A percentile compares a stretch with the other conserved stretches of the same genome.
Conservation (phyloP, 805 yeast species). For the Saccharomycopsis babjevae region DNA sequence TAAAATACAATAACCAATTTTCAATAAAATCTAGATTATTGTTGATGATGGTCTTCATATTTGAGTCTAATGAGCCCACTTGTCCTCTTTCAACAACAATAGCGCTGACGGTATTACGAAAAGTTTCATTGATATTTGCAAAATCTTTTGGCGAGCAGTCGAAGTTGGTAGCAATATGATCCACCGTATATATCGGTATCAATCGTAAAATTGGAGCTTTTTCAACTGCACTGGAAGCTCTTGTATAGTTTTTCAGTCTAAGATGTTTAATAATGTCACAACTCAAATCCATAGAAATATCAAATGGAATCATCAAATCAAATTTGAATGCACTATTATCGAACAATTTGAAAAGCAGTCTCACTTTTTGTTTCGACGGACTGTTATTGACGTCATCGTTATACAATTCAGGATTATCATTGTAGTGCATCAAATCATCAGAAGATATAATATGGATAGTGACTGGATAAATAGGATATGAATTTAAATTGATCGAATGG, state of each 20-base stretch:
- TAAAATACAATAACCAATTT: conserved; percentile 43
- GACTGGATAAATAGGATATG: conserved; percentile 10
- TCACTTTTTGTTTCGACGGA: neutral
- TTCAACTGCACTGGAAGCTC: conserved; percentile 6
- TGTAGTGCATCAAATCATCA: conserved; percentile 7
- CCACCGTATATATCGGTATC: conserved; percentile 71
- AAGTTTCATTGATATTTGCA: conserved; percentile 24
- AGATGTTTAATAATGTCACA: conserved; percentile 27
- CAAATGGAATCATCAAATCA: conserved; percentile 56
- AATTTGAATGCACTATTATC: conserved; percentile 1
- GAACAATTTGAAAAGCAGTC: neutral
- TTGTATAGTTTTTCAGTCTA: conserved; percentile 19
- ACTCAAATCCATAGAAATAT: conserved; percentile 43
- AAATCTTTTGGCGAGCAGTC: conserved; percentile 23
- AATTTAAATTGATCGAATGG: conserved; percentile 2
- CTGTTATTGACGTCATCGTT: neutral
- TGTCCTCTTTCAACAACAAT: conserved; percentile 72
- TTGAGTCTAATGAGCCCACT: conserved; percentile 76
- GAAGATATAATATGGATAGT: conserved; percentile 40
- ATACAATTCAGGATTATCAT: neutral
- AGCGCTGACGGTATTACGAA: conserved; percentile 69
- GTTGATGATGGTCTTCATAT: conserved; percentile 61
- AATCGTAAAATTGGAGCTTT: conserved; percentile 53
- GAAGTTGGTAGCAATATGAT: conserved; percentile 60
- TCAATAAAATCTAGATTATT: conserved; percentile 53